A percentile compares a stretch with the other conserved stretches of the same genome.
Evolutionary conservation across 352 stramenopile genomes (phyloP).

Genomic region (Globisporangium rhizosaccharum): DNA sequence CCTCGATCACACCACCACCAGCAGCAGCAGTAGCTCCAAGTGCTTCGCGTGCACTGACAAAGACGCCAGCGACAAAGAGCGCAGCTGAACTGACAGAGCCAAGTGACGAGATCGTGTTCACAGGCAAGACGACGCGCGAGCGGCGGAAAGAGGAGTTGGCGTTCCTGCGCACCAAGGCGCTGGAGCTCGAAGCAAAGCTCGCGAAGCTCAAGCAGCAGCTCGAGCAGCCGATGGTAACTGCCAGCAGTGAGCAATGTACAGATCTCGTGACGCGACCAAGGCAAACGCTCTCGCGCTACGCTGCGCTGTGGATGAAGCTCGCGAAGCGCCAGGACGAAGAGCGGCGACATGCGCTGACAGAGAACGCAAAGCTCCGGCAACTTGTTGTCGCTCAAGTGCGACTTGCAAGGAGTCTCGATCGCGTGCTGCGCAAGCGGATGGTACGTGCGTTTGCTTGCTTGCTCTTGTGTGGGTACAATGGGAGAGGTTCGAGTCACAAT

Average conservation of each 20-base stretch:
- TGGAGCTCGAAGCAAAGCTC: slow-evolving; percentile 24
- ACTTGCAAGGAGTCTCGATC: slow-evolving; percentile 12
- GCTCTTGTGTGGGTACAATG: neutral
- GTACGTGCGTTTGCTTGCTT: neutral
- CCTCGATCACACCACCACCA: neutral
- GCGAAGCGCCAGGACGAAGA: slow-evolving; percentile 16
- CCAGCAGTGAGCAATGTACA: neutral
- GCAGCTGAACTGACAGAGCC: neutral
- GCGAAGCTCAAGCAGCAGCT: slow-evolving; percentile 8
- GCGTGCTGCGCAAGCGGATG: slow-evolving; percentile 15
- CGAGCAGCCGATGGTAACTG: slow-evolving; percentile 1
- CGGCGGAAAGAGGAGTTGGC: slow-evolving; percentile 24
- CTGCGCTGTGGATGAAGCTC: slow-evolving; percentile 13
- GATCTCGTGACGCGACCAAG: neutral
- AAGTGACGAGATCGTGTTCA: slow-evolving; percentile 6
- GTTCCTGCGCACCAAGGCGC: slow-evolving; percentile 22
- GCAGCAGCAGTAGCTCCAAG: neutral
- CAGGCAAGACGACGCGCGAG: slow-evolving; percentile 14
- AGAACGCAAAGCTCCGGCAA: slow-evolving; percentile 14
- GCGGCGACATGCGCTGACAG: slow-evolving; percentile 1
- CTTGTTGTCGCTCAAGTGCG: slow-evolving; percentile 10
- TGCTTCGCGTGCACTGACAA: neutral
- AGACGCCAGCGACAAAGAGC: neutral
- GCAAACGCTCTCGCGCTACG: slow-evolving; percentile 12
- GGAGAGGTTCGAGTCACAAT: neutral